Evolutionary conservation across 2,329 filamentous ascomycete species (phyloP), one percentile per base, ranked within the genome.

Genomic region (Colletotrichum nymphaeae): DNA sequence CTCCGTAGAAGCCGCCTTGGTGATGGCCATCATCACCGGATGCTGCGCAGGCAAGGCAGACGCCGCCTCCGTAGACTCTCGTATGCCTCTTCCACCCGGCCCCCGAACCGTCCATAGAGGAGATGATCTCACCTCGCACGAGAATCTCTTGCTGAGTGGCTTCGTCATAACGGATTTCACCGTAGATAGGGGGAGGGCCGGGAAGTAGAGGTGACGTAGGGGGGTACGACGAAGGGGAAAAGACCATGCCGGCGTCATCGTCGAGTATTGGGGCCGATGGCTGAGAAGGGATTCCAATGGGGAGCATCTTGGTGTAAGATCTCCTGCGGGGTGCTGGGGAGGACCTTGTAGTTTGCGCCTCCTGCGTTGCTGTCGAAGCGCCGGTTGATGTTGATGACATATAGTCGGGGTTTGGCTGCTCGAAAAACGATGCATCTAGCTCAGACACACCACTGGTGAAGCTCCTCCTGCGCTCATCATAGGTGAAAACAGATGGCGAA

Each of bases 1-100:
- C 84, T 32, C 88, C 89, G 75, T 90, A 90, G 78, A 88, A 89
- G 8, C 87, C 85, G 22, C 83, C 86, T 8, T 84, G 83, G 12
- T 81, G 82, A 12, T 82, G 82, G 30, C 84, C 81, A n/a, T 81
- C 79, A 37, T 81, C 81, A 7, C 84, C 86, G 11, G 86, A 84
- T 9, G 86, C 87, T 52, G 86, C 81, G 75, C 89, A 91, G 1
- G 88, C 88, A 52, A 90, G 83, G 74, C 89, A 91, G 3, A 88
- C 85, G 6, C 89, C 88, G 72, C 89, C 89, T 32, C 88, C 88
- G 75, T 90, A 91, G 30, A 91, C 89, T 30, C 88, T 85, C 19
- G 89, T 91, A 78, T 91, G 89, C 49, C 88, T 85, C 76, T 84
- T 87, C 89, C 88, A 91, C 55, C 85, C 85, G 22, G 84, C 83